Percentiles rank a stretch among this genome's conserved stretches.
These are phyloP conservation scores for Suillus weaverae DNA, from an alignment of 768 basidiomycete species.

Conservation along the genomic window DNA sequence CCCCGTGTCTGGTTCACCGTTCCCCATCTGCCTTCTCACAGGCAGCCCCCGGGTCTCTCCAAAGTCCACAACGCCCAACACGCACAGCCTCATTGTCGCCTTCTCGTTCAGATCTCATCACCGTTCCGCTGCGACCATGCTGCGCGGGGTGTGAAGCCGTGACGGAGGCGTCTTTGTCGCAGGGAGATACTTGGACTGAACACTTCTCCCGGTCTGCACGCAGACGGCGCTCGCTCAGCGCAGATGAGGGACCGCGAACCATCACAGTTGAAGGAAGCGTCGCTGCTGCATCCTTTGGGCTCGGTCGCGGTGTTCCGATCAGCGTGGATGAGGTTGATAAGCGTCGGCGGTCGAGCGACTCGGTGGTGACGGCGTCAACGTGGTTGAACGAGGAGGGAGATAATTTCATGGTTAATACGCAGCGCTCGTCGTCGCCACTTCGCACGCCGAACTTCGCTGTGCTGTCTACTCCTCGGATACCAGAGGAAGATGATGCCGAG, in stretches of 20 bases:
- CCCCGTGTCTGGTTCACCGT: conserved; percentile 58
- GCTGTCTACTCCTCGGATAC: conserved; percentile 25
- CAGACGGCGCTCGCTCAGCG: conserved; percentile 52
- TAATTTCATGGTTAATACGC: background rate
- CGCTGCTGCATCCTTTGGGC: conserved; percentile 25
- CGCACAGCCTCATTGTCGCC: conserved; percentile 32
- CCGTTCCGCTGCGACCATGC: conserved; percentile 71
- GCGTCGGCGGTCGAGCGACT: conserved; percentile 48
- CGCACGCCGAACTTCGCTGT: background rate
- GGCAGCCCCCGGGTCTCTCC: conserved; percentile 6
- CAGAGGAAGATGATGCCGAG: conserved; percentile 42
- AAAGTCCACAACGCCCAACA: conserved; percentile 15
- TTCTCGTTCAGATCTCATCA: conserved; percentile 42
- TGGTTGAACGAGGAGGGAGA: conserved; percentile 11
- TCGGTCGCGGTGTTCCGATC: conserved; percentile 36
- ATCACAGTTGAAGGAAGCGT: conserved; percentile 31
- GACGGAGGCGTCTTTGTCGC: conserved; percentile 55
- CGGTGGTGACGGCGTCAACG: conserved; percentile 3
- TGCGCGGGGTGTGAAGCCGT: conserved; percentile 61
- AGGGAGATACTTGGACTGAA: conserved; percentile 62
- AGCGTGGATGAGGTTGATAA: conserved; percentile 68
- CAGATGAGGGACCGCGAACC: conserved; percentile 32
- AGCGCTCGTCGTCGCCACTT: conserved; percentile 17
- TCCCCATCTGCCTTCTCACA: conserved; percentile 23
- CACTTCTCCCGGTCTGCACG: conserved; percentile 63